These are phyloP conservation scores for Scutellaria barbata DNA, from an alignment of 257 asterid genomes.

Conservation along the genomic window DNA sequence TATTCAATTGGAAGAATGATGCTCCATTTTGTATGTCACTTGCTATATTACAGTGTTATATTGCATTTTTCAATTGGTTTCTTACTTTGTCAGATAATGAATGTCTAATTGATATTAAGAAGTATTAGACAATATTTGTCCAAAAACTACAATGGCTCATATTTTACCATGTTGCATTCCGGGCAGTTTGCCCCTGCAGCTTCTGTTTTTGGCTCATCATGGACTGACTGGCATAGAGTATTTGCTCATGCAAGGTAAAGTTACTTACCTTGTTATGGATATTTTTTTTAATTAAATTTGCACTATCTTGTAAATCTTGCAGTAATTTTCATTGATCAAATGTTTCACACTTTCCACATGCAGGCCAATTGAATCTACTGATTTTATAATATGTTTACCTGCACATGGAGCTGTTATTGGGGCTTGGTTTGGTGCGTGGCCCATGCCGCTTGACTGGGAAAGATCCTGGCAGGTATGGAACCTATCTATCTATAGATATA, in stretches of 20 bases:
- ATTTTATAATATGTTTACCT: slow-evolving; percentile 73
- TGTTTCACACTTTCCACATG: slow-evolving; percentile 37
- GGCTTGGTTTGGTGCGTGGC: slow-evolving; percentile 99
- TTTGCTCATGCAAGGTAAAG: slow-evolving; percentile 77
- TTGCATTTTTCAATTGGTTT: neutral
- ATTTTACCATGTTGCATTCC: slow-evolving; percentile 26
- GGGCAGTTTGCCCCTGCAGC: slow-evolving; percentile 91
- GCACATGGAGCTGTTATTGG: slow-evolving; percentile 92
- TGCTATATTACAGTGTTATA: slow-evolving; percentile 1
- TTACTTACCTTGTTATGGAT: neutral
- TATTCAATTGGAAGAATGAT: slow-evolving; percentile 17
- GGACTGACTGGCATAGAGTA: slow-evolving; percentile 85
- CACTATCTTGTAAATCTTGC: neutral
- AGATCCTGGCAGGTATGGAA: slow-evolving; percentile 88
- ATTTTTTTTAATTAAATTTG: neutral
- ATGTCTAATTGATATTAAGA: slow-evolving; percentile 9
- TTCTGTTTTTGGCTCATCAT: slow-evolving; percentile 79
- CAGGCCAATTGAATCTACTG: slow-evolving; percentile 61
- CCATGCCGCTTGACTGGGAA: slow-evolving; percentile 99
- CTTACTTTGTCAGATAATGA: slow-evolving; percentile 14
- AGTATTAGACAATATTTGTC: neutral
- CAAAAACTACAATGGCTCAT: slow-evolving; percentile 19
- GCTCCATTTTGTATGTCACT: slow-evolving; percentile 12
- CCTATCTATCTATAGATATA: slow-evolving; percentile 23
- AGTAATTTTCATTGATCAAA: slow-evolving; percentile 25